phyloP scores from a whole-genome alignment of 73 alveolate species.

The Halteria grandinella region DNA sequence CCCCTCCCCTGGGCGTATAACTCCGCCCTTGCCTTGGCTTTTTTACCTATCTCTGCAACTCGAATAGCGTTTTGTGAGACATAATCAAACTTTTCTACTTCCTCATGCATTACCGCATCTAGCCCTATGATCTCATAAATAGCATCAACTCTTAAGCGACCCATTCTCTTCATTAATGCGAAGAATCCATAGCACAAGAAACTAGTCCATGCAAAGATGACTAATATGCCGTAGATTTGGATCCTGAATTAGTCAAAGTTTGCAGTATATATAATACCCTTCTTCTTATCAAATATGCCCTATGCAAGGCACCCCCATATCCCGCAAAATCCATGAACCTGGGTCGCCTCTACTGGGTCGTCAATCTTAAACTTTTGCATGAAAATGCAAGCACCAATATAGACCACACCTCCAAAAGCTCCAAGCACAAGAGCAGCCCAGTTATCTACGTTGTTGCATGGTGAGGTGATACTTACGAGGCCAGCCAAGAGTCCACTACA shows the following conservation, averaged over 20 bases:
- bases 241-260: too few species aligned
- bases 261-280: conserved; percentile 50
- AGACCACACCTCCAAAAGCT: conserved; percentile 45
- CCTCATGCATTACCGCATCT: conserved; percentile 43
- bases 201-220: too few species aligned
- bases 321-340: conserved; percentile 55
- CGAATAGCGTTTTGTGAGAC: conserved; percentile 24
- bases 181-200: too few species aligned
- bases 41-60: too few species aligned
- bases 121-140: conserved; percentile 43
- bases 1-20: too few species aligned
- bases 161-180: too few species aligned
- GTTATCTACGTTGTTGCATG: conserved; percentile 45
- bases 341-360: conserved; percentile 64
- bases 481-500: conserved; percentile 79
- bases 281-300: conserved; percentile 33
- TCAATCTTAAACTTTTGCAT: conserved; percentile 49
- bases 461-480: conserved; percentile 67
- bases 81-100: conserved; percentile 12
- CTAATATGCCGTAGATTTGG: too few species aligned
- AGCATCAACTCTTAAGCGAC: conserved; percentile 7
- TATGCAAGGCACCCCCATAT: conserved; percentile 40
- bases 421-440: conserved; percentile 66
- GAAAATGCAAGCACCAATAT: conserved; percentile 30
- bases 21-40: too few species aligned